Conservation (phyloP, 805 yeast species). For the Pichia exigua region DNA sequence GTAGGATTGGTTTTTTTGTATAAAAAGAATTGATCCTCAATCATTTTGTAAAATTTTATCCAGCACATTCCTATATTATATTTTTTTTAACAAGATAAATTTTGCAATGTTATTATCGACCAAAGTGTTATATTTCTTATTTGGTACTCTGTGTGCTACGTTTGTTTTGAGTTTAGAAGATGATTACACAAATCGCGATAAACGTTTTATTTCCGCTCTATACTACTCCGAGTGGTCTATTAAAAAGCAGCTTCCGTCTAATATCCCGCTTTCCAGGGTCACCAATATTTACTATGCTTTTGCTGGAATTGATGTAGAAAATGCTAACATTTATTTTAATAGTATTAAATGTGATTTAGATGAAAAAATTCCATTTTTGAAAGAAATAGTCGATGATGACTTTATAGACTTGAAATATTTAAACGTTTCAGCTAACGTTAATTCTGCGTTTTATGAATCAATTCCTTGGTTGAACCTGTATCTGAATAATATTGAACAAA, state of each 20-base stretch:
- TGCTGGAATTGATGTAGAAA: slow-evolving; percentile 44
- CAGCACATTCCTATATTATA: not conserved
- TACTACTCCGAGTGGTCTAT: slow-evolving; percentile 62
- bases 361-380: slow-evolving; percentile 14
- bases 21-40: not conserved
- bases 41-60: not conserved
- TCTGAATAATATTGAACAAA: not conserved
- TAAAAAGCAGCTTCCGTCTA: slow-evolving; percentile 51
- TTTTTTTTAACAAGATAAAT: not conserved
- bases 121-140: not conserved
- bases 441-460: not conserved
- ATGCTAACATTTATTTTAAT: slow-evolving; percentile 43
- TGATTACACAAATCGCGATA: not conserved
- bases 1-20: not conserved
- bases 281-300: slow-evolving; percentile 80
- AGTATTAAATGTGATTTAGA: slow-evolving; percentile 52
- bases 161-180: too few species aligned
- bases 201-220: slow-evolving; percentile 17
- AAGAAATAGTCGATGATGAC: not conserved
- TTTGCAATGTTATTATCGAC: not conserved
- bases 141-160: not conserved
- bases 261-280: slow-evolving; percentile 48
- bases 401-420: not conserved
- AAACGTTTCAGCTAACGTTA: not conserved
- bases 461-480: slow-evolving; percentile 2